Evolutionary conservation across 148 eudicot species (phyloP).

Genomic region (Cornus suecica): DNA sequence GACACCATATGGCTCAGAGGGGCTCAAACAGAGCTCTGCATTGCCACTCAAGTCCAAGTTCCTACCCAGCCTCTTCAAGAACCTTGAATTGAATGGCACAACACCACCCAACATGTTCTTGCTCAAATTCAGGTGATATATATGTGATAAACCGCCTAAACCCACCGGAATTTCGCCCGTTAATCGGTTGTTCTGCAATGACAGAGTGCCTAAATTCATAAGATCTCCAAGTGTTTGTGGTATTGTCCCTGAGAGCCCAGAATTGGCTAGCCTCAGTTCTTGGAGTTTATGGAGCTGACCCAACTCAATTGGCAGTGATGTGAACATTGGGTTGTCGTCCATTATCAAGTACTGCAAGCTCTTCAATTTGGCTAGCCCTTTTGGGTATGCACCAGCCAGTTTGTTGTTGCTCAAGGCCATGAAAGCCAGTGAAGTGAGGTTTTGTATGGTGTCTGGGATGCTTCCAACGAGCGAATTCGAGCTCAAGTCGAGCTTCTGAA

Average conservation of each 20-base stretch:
- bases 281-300: conserved; percentile 51
- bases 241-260: conserved; percentile 60
- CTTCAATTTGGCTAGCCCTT: conserved; percentile 34
- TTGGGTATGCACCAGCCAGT: conserved; percentile 43
- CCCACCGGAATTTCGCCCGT: conserved; percentile 61
- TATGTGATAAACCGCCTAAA: conserved; percentile 43
- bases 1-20: conserved; percentile 29
- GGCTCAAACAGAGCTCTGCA: conserved; percentile 63
- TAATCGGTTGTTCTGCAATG: conserved; percentile 65
- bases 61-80: conserved; percentile 55
- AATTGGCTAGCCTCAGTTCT: conserved; percentile 67
- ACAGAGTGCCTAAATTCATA: conserved; percentile 54
- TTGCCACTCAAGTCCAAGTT: conserved; percentile 72
- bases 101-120: conserved; percentile 58
- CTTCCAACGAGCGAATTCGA: conserved; percentile 54
- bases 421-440: conserved; percentile 43
- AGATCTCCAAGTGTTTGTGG: conserved; percentile 40
- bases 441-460: conserved; percentile 43
- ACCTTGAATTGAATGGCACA: conserved; percentile 66
- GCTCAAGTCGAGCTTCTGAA: conserved; percentile 77
- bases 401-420: conserved; percentile 63
- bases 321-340: conserved; percentile 71
- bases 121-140: conserved; percentile 76
- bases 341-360: conserved; percentile 62
- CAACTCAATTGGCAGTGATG: conserved; percentile 42